Conservation (phyloP, 2,329 filamentous ascomycete species). For the Colletotrichum sp. region DNA sequence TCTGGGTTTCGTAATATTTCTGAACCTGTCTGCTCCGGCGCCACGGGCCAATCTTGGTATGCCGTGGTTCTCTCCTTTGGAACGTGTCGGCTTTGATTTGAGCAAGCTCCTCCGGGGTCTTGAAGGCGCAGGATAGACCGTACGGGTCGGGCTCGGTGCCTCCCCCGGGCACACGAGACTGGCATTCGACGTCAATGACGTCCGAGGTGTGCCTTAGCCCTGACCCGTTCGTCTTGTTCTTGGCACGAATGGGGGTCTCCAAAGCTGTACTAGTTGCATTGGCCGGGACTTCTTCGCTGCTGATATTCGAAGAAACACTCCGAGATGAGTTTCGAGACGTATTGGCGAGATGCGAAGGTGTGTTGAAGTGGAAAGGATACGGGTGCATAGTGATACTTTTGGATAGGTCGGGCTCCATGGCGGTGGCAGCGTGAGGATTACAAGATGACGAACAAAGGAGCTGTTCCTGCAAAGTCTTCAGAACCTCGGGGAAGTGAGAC, state of each 20-base stretch:
- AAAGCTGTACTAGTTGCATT: constrained; percentile 50
- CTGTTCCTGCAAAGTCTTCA: background rate
- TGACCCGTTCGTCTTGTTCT: constrained; percentile 39
- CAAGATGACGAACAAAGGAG: background rate
- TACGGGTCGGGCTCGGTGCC: constrained; percentile 78
- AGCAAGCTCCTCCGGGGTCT: constrained; percentile 76
- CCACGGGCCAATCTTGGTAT: constrained; percentile 24
- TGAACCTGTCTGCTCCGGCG: constrained; percentile 65
- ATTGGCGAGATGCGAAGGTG: constrained; percentile 29
- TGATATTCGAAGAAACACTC: constrained; percentile 5
- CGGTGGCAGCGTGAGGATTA: background rate
- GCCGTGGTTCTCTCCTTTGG: constrained; percentile 64
- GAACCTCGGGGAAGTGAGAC: background rate
- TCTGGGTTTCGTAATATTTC: constrained; percentile 88
- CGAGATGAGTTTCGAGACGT: constrained; percentile 2
- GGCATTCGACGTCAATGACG: constrained; percentile 54
- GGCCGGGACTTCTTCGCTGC: constrained; percentile 21
- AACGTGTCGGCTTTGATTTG: constrained; percentile 82
- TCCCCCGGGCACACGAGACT: constrained; percentile 53
- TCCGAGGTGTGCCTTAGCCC: constrained; percentile 45
- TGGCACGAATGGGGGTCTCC: constrained; percentile 34
- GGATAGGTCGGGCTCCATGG: background rate
- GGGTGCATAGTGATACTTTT: constrained; percentile 47
- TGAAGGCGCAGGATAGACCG: constrained; percentile 77
- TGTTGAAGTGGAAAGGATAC: constrained; percentile 46